These are phyloP conservation scores for Aspergillus hancockii DNA, from an alignment of 495 filamentous ascomycete species.

Conservation along the genomic window DNA sequence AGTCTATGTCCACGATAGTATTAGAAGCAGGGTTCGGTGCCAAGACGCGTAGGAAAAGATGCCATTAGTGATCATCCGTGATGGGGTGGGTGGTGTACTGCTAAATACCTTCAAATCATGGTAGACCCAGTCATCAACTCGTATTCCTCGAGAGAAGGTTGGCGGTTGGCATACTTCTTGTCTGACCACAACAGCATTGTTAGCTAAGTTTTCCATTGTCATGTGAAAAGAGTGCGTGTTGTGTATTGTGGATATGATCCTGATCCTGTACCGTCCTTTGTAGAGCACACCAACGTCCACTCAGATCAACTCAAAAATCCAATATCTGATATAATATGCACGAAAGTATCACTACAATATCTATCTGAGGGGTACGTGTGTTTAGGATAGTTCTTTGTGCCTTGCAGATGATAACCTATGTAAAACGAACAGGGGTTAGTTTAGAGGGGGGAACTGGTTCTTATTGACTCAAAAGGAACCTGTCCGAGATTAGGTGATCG, in stretches of 20 bases:
- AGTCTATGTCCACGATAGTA: neutral
- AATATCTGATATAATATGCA: neutral
- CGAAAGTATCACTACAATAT: neutral
- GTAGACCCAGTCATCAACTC: neutral
- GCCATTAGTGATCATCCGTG: neutral
- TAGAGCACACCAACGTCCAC: neutral
- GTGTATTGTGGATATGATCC: neutral
- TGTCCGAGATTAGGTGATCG: conserved; percentile 1
- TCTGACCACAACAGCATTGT: neutral
- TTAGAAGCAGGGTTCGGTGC: neutral
- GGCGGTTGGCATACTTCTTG: neutral
- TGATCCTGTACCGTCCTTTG: neutral
- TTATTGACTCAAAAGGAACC: neutral
- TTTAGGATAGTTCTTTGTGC: conserved; percentile 9
- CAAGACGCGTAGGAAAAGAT: neutral
- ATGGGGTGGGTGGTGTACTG: neutral
- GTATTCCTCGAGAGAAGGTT: neutral
- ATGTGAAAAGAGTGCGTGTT: neutral
- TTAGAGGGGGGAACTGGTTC: neutral
- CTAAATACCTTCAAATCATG: neutral
- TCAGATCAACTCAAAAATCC: neutral
- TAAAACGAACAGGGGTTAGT: neutral
- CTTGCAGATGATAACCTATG: conserved; percentile 14
- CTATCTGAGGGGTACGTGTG: neutral
- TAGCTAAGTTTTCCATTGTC: neutral